Evolutionary conservation across 2,329 filamentous ascomycete species (phyloP).

Genomic region (Aspergillus neoniger): DNA sequence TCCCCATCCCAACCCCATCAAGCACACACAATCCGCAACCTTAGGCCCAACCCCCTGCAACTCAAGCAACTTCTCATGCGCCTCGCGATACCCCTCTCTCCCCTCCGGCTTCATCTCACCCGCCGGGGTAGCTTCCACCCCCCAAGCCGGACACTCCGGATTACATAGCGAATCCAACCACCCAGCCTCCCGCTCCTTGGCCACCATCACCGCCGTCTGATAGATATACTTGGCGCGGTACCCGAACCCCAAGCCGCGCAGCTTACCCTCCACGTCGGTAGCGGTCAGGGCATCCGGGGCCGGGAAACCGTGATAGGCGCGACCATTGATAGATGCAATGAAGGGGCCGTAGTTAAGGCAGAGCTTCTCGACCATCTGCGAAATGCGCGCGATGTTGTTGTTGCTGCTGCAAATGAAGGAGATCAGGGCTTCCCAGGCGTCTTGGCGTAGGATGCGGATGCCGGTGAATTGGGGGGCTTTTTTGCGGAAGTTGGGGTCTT

Average conservation of each 20-base stretch:
- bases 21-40: constrained; percentile 91
- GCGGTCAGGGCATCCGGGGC: constrained; percentile 70
- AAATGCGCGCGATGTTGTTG: constrained; percentile 94
- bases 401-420: constrained; percentile 99
- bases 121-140: constrained; percentile 45
- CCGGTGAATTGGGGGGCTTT: constrained; percentile 86
- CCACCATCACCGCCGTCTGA: constrained; percentile 76
- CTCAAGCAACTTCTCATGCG: constrained; percentile 75
- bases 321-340: constrained; percentile 68
- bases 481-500: constrained; percentile 84
- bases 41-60: constrained; percentile 93
- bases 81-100: constrained; percentile 70
- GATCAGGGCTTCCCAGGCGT: constrained; percentile 91
- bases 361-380: constrained; percentile 93
- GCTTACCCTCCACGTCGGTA: constrained; percentile 72
- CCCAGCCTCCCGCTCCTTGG: constrained; percentile 63
- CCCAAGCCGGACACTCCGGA: constrained; percentile 67
- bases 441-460: constrained; percentile 88
- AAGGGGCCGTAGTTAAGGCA: constrained; percentile 81
- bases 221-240: constrained; percentile 93
- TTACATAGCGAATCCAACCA: constrained; percentile 83
- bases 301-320: constrained; percentile 86
- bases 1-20: constrained; percentile 95
- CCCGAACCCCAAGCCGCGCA: constrained; percentile 85
- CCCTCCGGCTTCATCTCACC: constrained; percentile 54